Percentiles rank a stretch among this genome's conserved stretches.
Conservation (phyloP, 345 rosid species). For the Linum usitatissimum region DNA sequence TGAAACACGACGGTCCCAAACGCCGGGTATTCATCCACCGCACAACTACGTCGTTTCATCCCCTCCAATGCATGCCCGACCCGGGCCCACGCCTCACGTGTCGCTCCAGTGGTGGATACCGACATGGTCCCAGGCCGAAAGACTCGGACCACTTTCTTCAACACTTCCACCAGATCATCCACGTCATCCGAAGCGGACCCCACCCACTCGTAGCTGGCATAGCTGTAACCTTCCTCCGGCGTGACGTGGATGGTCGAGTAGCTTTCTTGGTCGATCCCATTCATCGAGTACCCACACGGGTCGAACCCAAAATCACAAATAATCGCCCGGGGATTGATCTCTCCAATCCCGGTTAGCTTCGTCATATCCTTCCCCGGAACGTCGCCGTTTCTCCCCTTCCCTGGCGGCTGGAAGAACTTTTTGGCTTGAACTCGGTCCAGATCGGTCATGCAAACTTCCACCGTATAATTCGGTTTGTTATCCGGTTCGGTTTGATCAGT, state of each 20-base stretch:
- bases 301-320: slow-evolving; percentile 89
- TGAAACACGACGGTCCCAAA: slow-evolving; percentile 64
- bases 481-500: too few relatives aligned
- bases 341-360: slow-evolving; percentile 48
- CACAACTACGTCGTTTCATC: slow-evolving; percentile 58
- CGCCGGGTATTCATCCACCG: slow-evolving; percentile 60
- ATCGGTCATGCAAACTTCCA: slow-evolving; percentile 96
- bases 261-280: slow-evolving; percentile 72
- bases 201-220: slow-evolving; percentile 82
- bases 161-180: slow-evolving; percentile 34
- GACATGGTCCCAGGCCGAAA: slow-evolving; percentile 70
- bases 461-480: slow-evolving; percentile 23
- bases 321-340: slow-evolving; percentile 51
- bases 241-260: slow-evolving; percentile 98
- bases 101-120: slow-evolving; percentile 48
- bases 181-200: slow-evolving; percentile 43
- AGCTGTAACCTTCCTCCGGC: slow-evolving; percentile 92
- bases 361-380: slow-evolving; percentile 74
- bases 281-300: slow-evolving; percentile 99
- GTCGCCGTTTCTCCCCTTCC: slow-evolving; percentile 38
- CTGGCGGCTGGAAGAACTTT: slow-evolving; percentile 46
- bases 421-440: slow-evolving; percentile 54
- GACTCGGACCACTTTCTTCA: slow-evolving; percentile 56
- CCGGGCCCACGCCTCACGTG: slow-evolving; percentile 47
- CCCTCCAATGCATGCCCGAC: slow-evolving; percentile 57